phyloP scores from a whole-genome alignment of 1,284 basidiomycete genomes.

The Melampsora americana region DNA sequence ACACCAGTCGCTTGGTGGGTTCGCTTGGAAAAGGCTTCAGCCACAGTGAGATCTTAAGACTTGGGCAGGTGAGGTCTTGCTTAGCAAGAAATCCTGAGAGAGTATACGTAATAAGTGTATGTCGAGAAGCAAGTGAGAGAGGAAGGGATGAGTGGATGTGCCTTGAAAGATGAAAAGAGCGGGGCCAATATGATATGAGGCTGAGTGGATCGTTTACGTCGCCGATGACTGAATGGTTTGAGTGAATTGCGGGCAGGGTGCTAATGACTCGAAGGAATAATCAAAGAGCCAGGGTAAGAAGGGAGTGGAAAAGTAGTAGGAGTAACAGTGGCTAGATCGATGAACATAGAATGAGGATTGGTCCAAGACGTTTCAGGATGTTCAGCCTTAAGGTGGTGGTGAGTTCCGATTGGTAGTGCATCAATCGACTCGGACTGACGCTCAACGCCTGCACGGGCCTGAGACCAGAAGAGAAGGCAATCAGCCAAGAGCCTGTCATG shows the following conservation, averaged over 20 bases:
- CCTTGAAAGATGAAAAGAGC: not conserved
- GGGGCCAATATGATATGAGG: not conserved
- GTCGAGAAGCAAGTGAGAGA: too few relatives aligned
- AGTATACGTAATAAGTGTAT: not conserved
- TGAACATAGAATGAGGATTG: not conserved
- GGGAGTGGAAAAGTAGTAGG: not conserved
- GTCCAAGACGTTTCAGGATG: not conserved
- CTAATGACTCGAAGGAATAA: not conserved
- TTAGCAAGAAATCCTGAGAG: not conserved
- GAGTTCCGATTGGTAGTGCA: not conserved
- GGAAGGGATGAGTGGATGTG: too few relatives aligned
- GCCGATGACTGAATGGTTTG: slow-evolving; percentile 1
- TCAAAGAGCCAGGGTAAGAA: not conserved
- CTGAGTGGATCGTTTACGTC: not conserved
- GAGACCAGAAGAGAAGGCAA: not conserved
- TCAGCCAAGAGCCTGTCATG: not conserved
- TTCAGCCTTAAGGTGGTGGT: not conserved
- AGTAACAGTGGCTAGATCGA: too few relatives aligned
- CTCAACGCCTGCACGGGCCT: slow-evolving; percentile 7
- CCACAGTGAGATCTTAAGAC: slow-evolving; percentile 7
- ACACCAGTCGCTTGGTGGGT: not conserved
- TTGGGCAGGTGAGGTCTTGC: not conserved
- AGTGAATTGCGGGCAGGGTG: not conserved
- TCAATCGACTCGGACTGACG: not conserved
- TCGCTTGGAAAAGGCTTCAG: not conserved